A percentile compares a stretch with the other conserved stretches of the same genome.
These are phyloP conservation scores for Podaxis sp. DNA, from an alignment of 768 basidiomycete genomes.

Conservation along the genomic window DNA sequence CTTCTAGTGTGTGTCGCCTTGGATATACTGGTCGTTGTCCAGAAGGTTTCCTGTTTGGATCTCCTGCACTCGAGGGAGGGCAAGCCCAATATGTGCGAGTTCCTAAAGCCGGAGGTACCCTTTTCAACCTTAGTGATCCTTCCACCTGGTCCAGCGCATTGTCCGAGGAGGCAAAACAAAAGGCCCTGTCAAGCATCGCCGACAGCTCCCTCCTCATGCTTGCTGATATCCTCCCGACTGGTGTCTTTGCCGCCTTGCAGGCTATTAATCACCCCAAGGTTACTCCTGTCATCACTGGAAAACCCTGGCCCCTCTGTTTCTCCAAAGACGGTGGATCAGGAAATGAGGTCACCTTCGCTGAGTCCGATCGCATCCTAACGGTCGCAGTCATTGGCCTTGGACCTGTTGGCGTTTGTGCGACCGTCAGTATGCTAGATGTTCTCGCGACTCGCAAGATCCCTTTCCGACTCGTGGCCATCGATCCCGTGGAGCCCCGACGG, in stretches of 20 bases:
- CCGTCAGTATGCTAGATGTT: slow-evolving; percentile 61
- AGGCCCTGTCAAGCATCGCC: slow-evolving; percentile 40
- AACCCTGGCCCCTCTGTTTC: slow-evolving; percentile 56
- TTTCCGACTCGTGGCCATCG: slow-evolving; percentile 63
- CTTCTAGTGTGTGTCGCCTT: slow-evolving; percentile 59
- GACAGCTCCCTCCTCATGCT: slow-evolving; percentile 71
- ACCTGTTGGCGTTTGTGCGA: slow-evolving; percentile 74
- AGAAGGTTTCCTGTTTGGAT: slow-evolving; percentile 62
- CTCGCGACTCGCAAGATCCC: slow-evolving; percentile 42
- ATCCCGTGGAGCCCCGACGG: slow-evolving; percentile 55
- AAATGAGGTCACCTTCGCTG: slow-evolving; percentile 32
- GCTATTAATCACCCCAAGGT: slow-evolving; percentile 73
- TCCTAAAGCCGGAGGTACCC: slow-evolving; percentile 76
- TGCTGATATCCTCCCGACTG: slow-evolving; percentile 79
- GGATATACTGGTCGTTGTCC: slow-evolving; percentile 74
- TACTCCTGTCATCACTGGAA: slow-evolving; percentile 54
- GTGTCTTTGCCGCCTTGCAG: slow-evolving; percentile 73
- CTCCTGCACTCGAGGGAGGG: slow-evolving; percentile 62
- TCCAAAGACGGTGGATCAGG: slow-evolving; percentile 21
- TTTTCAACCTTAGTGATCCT: slow-evolving; percentile 59
- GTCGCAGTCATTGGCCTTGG: slow-evolving; percentile 74
- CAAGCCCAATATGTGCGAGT: slow-evolving; percentile 82
- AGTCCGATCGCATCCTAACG: slow-evolving; percentile 51
- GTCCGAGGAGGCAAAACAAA: slow-evolving; percentile 32
- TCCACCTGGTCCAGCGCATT: slow-evolving; percentile 42